Base-by-base conservation (phyloP, 208 protist species). In the Acanthamoeba healyi region DNA sequence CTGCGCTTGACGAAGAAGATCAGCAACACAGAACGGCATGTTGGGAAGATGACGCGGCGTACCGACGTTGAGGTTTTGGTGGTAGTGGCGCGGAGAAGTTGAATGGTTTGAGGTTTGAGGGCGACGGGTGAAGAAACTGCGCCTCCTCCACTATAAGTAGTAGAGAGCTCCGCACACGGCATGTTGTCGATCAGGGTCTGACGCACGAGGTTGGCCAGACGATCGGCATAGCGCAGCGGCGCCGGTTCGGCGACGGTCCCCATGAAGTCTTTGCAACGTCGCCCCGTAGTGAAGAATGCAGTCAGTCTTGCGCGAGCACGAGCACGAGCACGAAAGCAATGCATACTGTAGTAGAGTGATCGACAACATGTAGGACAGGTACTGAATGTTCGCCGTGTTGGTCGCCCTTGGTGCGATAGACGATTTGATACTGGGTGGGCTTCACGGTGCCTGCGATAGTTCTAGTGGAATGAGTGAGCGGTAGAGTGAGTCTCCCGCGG, bases 271-370 rank as follows among this genome's bases (percentile, higher is more conserved):
- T 10, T 36, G 14, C 38, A 56, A n/a, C n/a, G n/a, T n/a, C n/a
- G n/a, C n/a, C n/a, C n/a, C n/a, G n/a, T n/a, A n/a, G n/a, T n/a
- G n/a, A n/a, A n/a, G n/a, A n/a, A n/a, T n/a, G n/a, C n/a, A n/a
- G n/a, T n/a, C n/a, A n/a, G n/a, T n/a, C n/a, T n/a, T n/a, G n/a
- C 10, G 32, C 14, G 34, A 58, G 32, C 40, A 87, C 32, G 34
- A 3, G 26, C 54, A 40, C 19, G 32, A 2, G 7, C 3, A 58
- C 12, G 34, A 26, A 46, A 49, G 6, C 46, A 58, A 61, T 6
- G 46, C n/a, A 44, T 86, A 86, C 77, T 86, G 44, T 58, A 86
- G 77, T 86, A 86, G 44, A 86, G n/a, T n/a, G 77, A 24, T 86
- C 44, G 46, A 86, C 44, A 86, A 44, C 44, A 49, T 34, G 46